Evolutionary conservation across 2,329 filamentous ascomycete genomes (phyloP), one percentile per base, ranked within the genome.

Genomic region (Fusarium pilosicola): DNA sequence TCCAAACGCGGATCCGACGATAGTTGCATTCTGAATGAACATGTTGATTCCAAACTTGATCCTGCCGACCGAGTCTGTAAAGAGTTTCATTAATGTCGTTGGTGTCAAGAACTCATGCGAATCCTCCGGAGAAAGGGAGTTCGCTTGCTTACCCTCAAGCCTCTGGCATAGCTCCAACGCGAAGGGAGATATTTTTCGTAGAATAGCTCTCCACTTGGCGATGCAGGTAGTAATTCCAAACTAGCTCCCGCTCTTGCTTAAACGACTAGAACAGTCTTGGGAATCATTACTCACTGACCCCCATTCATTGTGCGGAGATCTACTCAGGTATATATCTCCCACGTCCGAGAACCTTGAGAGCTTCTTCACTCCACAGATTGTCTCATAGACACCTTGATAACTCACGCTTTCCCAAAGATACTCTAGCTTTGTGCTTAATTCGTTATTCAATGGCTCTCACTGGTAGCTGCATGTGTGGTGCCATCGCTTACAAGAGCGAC

Each of bases 381-480:
- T 22, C 44, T 18, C 24, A 54, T 14, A 74, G 28, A 46, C 57
- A 73, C 69, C 72, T 74, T 75, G 72, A 75, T 59, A 49, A 28
- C 42, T 36, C 9, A 38, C 30, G 52, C 61, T 48, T 61, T 70
- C 38, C 65, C 61, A 49, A 62, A 74, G n/a, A 28, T 42, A 60
- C 44, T 51, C 56, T 74, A 73, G 71, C 36, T 30, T 58, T 20
- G 18, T 58, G 20, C 39, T 48, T 56, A 60, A 42, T 48, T 46
- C 17, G 39, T 46, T 28, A 28, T 38, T 67, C 41, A 44, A 78
- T 78, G 77, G 20, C 63, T 60, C 76, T 77, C 39, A 71, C 67
- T 26, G 82, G 82, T 39, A 82, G 80, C 72, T 83, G 82, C 76
- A 79, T 82, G 77, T 83, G 82, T 68, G 80, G 81, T 57, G 78